phyloP scores from a whole-genome alignment of 345 rosid genomes.

The Excoecaria cochinchinensis region DNA sequence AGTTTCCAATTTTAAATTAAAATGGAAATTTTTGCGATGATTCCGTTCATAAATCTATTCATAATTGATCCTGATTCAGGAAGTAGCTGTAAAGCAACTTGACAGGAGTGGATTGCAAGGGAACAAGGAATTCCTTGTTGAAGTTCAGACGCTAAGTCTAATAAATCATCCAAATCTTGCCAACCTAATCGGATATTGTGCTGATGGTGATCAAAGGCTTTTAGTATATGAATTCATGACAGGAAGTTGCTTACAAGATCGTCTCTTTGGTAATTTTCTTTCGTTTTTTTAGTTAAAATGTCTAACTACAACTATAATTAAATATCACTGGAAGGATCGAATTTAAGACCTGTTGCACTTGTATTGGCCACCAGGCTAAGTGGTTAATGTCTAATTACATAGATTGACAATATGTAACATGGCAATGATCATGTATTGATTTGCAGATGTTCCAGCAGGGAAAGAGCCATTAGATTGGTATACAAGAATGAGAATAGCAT shows the following conservation, averaged over 20 bases:
- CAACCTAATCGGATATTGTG: conserved; percentile 65
- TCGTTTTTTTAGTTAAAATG: no score
- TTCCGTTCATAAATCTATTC: no score
- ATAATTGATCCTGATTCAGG: conserved; percentile 21
- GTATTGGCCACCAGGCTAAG: no score
- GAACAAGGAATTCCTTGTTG: conserved; percentile 56
- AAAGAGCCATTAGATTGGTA: conserved; percentile 51
- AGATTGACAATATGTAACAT: no score
- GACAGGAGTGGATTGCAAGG: conserved; percentile 62
- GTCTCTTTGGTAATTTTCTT: conserved; percentile 42
- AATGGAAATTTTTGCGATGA: no score
- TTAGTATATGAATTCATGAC: conserved; percentile 55
- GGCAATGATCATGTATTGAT: not conserved
- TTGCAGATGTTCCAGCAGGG: conserved; percentile 36
- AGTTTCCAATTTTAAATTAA: no score
- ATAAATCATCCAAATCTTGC: conserved; percentile 56
- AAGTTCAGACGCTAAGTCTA: conserved; percentile 45
- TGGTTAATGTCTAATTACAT: no score
- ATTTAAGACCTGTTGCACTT: no score
- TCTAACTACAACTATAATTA: no score
- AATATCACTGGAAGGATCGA: no score
- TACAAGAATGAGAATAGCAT: conserved; percentile 59
- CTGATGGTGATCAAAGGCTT: conserved; percentile 77
- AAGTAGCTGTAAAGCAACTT: conserved; percentile 69
- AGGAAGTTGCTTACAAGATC: conserved; percentile 52